Evolutionary conservation across 768 basidiomycete genomes (phyloP).

Genomic region (Suillus cothurnatus): DNA sequence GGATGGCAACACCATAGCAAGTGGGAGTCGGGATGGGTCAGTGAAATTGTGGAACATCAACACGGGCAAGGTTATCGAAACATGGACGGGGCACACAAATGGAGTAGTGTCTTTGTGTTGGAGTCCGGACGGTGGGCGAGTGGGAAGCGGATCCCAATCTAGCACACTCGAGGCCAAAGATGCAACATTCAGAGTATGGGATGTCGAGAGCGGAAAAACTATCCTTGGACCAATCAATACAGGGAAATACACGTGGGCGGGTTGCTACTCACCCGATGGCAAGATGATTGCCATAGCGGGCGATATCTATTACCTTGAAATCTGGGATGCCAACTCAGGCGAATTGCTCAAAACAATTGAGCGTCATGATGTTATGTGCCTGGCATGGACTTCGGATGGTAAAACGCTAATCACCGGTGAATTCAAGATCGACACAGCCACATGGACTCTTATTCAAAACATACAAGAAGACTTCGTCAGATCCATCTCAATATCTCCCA

Average conservation of each 20-base stretch:
- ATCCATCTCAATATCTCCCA: too few relatives aligned
- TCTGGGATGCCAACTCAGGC: background rate
- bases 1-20: too few relatives aligned
- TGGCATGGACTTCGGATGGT: background rate
- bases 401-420: too few relatives aligned
- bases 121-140: background rate
- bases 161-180: too few relatives aligned
- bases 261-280: background rate
- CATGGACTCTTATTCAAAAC: too few relatives aligned
- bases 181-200: background rate
- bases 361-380: background rate
- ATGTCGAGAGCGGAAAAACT: background rate
- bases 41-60: background rate
- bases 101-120: background rate
- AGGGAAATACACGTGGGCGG: background rate
- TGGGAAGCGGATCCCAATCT: background rate
- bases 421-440: too few relatives aligned
- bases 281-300: background rate
- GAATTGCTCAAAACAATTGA: background rate
- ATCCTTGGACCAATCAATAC: background rate
- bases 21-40: too few relatives aligned
- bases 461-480: too few relatives aligned
- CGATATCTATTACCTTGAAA: too few relatives aligned
- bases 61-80: background rate
- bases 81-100: background rate